Evolutionary conservation across 2,329 filamentous ascomycete genomes (phyloP).

Genomic region (Bipolaris gigantea): DNA sequence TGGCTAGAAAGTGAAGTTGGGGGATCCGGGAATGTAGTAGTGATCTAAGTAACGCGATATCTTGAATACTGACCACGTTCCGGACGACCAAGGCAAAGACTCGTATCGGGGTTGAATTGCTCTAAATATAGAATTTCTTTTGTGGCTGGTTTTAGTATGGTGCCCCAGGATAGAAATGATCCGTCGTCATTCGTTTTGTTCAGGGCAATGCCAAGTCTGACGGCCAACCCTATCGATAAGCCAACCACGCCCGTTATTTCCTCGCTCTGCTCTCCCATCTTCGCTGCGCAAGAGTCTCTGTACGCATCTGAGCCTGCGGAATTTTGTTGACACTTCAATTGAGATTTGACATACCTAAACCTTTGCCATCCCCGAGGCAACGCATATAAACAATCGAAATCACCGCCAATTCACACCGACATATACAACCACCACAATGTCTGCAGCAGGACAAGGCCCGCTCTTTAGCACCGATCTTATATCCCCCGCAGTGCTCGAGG

Average conservation of each 20-base stretch:
- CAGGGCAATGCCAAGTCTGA: constrained; percentile 11
- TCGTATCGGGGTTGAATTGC: background rate
- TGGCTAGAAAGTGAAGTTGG: no score
- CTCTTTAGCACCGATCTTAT: constrained; percentile 81
- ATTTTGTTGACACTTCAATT: background rate
- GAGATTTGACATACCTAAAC: no score
- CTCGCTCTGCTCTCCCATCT: background rate
- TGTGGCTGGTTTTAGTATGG: background rate
- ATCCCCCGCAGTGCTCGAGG: constrained; percentile 70
- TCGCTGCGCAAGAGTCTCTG: background rate
- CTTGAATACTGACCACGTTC: no score
- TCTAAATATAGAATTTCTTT: background rate
- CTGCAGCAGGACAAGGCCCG: constrained; percentile 46
- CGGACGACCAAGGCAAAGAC: no score
- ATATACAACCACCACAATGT: background rate
- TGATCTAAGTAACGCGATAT: no score
- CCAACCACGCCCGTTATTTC: constrained; percentile 1
- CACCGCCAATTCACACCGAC: background rate
- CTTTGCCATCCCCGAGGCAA: background rate
- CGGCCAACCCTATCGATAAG: constrained; percentile 33
- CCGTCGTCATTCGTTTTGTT: background rate
- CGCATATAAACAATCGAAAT: background rate
- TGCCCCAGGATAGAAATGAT: background rate
- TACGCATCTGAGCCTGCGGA: background rate
- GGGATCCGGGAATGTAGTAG: no score